Evolutionary conservation across 257 asterid species (phyloP).

Genomic region (Penstemon newberryi): DNA sequence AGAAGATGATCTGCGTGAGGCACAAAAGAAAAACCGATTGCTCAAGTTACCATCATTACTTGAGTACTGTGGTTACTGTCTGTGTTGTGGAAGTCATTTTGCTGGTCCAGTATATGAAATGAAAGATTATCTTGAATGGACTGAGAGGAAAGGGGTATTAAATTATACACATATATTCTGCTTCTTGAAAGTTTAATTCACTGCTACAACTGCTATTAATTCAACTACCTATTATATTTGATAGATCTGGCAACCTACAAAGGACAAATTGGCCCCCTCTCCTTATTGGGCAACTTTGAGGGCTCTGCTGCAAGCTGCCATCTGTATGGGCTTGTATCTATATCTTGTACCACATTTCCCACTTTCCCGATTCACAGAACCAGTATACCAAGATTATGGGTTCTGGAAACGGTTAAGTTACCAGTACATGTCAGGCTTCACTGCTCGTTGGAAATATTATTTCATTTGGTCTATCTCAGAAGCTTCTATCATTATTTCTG

Average conservation of each 20-base stretch:
- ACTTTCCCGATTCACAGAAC: slow-evolving; percentile 75
- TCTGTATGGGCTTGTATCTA: slow-evolving; percentile 90
- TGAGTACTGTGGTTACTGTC: slow-evolving; percentile 84
- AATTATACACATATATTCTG: slow-evolving; percentile 5
- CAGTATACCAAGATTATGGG: slow-evolving; percentile 80
- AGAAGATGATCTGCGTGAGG: slow-evolving; percentile 80
- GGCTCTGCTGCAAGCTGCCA: slow-evolving; percentile 83
- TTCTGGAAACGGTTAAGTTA: slow-evolving; percentile 74
- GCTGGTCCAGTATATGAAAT: slow-evolving; percentile 99
- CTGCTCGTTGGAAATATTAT: slow-evolving; percentile 97
- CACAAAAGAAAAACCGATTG: slow-evolving; percentile 83
- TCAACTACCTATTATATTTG: slow-evolving; percentile 20
- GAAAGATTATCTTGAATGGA: slow-evolving; percentile 94
- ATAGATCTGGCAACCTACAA: slow-evolving; percentile 79
- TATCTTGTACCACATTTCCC: slow-evolving; percentile 85
- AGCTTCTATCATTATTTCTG: slow-evolving; percentile 86
- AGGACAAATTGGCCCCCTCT: slow-evolving; percentile 64
- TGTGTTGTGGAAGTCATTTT: slow-evolving; percentile 97
- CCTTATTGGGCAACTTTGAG: slow-evolving; percentile 81
- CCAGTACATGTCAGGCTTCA: slow-evolving; percentile 91
- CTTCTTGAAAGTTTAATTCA: not conserved
- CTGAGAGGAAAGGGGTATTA: slow-evolving; percentile 84
- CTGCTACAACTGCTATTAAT: slow-evolving; percentile 21
- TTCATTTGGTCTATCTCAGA: slow-evolving; percentile 98
- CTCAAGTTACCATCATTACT: slow-evolving; percentile 71